These are phyloP conservation scores for Globisporangium ultimum DNA, from an alignment of 352 stramenopile species.

Conservation along the genomic window DNA sequence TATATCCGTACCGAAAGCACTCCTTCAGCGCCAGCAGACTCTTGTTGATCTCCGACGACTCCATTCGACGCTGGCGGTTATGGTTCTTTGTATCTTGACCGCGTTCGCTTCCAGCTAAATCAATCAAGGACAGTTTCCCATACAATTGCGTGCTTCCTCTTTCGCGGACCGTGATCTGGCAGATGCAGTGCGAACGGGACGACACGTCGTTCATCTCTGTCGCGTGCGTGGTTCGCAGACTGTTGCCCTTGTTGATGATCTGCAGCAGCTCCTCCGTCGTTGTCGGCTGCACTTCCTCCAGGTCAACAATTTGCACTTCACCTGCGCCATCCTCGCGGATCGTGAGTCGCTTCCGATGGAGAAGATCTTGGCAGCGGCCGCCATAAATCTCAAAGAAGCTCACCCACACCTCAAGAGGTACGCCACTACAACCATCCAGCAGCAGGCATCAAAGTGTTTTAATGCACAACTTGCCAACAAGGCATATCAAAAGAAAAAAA, in stretches of 20 bases:
- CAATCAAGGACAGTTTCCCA: conserved; percentile 95
- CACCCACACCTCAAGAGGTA: conserved; percentile 84
- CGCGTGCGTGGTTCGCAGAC: conserved; percentile 93
- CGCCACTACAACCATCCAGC: conserved; percentile 22
- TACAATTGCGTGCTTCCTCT: conserved; percentile 41
- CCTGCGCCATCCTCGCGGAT: conserved; percentile 93
- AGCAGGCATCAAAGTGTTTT: neutral
- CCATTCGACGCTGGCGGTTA: conserved; percentile 91
- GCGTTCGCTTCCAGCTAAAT: conserved; percentile 95
- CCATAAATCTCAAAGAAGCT: conserved; percentile 98
- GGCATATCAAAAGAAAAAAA: neutral
- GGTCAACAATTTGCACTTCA: conserved; percentile 94
- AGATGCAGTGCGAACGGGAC: conserved; percentile 95
- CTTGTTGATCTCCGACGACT: conserved; percentile 98
- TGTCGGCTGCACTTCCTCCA: conserved; percentile 90
- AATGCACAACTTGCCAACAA: too few species aligned
- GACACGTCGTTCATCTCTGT: conserved; percentile 96
- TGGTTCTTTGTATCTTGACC: conserved; percentile 94
- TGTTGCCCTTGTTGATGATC: conserved; percentile 92
- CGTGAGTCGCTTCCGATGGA: conserved; percentile 88
- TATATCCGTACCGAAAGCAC: conserved; percentile 82
- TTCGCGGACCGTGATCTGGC: conserved; percentile 88
- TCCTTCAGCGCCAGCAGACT: conserved; percentile 96
- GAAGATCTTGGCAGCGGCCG: conserved; percentile 93
- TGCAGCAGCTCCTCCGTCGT: conserved; percentile 90